These are phyloP conservation scores for Mycena sanguinolenta DNA, from an alignment of 768 basidiomycete species.

Conservation along the genomic window DNA sequence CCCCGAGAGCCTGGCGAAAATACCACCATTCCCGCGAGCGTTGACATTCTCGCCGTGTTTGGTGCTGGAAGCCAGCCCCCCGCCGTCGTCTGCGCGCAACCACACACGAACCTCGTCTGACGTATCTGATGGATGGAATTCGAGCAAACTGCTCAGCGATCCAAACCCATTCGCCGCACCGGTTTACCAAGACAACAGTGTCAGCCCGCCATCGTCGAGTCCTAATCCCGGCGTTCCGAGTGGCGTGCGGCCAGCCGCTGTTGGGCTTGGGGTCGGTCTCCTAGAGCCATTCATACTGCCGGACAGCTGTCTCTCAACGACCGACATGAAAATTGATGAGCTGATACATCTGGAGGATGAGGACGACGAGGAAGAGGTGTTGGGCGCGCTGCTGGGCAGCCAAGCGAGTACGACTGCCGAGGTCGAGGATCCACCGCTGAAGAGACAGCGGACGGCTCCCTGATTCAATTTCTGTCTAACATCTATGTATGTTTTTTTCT, in stretches of 20 bases:
- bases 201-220: slow-evolving; percentile 46
- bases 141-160: slow-evolving; percentile 20
- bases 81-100: slow-evolving; percentile 27
- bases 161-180: slow-evolving; percentile 35
- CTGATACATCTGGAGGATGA: slow-evolving; percentile 45
- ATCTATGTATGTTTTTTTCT: slow-evolving; percentile 34
- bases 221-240: slow-evolving; percentile 67
- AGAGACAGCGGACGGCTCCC: slow-evolving; percentile 21
- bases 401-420: slow-evolving; percentile 8
- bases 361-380: slow-evolving; percentile 45
- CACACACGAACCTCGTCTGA: slow-evolving; percentile 52
- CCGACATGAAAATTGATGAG: slow-evolving; percentile 46
- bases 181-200: slow-evolving; percentile 22
- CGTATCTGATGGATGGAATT: slow-evolving; percentile 56
- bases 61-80: slow-evolving; percentile 28
- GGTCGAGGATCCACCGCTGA: slow-evolving; percentile 32
- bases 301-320: slow-evolving; percentile 49
- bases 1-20: slow-evolving; percentile 48
- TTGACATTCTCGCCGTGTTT: slow-evolving; percentile 48
- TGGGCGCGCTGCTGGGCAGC: slow-evolving; percentile 34
- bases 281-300: slow-evolving; percentile 69
- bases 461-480: not conserved
- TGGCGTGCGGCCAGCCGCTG: slow-evolving; percentile 48
- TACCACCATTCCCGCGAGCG: slow-evolving; percentile 55
- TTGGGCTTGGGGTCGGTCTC: slow-evolving; percentile 65